Evolutionary conservation across 129 eudicot genomes (phyloP), one percentile per base, ranked within the genome.

Genomic region (Chrysanthemum makinoi): DNA sequence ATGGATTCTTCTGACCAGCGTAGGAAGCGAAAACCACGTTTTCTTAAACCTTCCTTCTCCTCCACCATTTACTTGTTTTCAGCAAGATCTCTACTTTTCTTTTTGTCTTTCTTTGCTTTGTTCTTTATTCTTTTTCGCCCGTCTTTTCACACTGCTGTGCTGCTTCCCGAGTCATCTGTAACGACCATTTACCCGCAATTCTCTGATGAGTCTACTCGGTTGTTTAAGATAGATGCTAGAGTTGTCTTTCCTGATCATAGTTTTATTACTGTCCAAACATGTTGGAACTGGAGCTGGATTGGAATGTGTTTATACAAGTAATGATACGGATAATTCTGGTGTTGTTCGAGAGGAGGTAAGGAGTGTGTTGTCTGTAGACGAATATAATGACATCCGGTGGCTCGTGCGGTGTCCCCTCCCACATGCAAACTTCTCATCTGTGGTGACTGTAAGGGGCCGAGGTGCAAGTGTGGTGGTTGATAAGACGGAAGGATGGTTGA

Each of bases 341-440:
- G 71, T 3, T 76, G 63, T 54, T 22, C 46, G 46, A 39, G 46
- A 39, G 46, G 18, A 54, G 16, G 66, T 51, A 6, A 72, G 73
- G 15, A 66, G 69, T 8, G 83, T 77, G 19, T 66, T 92, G 65
- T 89, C 98, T 15, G 79, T 81, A 26, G 98, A 89, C 64, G 91
- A 81, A 28, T 83, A 85, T 46, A 80, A 55, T 47, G 84, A 77
- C 44, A 66, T 69, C 46, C 82, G 79, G 70, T 78, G 79, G 39
- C 76, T 92, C 6, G 88, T 89, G 43, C 81, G 98, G 62, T 92
- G 98, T 68, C 95, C 96, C 0, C 69, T 85, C 12, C 95, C 98
- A 10, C 86, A 88, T 52, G 71, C 26, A 70, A 89, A 92, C 76
- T 87, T 77, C 59, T 86, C 90, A 0, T 60, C 77, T 6, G 61